Conservation (phyloP, 2,329 filamentous ascomycete species). For the Colletotrichum liriopes region DNA sequence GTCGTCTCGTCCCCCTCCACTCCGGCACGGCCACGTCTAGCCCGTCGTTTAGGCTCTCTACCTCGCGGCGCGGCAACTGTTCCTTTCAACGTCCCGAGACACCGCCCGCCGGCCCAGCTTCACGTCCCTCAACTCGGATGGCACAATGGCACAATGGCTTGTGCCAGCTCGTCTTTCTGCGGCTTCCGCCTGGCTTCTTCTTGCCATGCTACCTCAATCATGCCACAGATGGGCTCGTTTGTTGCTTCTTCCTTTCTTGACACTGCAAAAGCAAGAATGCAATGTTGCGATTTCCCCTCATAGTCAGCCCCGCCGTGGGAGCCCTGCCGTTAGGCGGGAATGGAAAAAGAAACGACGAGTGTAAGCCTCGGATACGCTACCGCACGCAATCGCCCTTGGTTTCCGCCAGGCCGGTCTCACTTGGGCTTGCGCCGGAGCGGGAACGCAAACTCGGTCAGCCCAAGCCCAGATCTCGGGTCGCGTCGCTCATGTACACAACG, state of each 20-base stretch:
- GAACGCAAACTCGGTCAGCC: conserved; percentile 5
- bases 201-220: neutral
- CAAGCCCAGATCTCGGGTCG: neutral
- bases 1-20: neutral
- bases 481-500: conserved; percentile 12
- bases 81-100: conserved; percentile 31
- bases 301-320: neutral
- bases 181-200: neutral
- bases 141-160: conserved; percentile 14
- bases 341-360: conserved; percentile 24
- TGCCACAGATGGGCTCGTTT: conserved; percentile 16
- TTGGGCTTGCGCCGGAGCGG: neutral
- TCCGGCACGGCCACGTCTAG: neutral
- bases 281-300: conserved; percentile 14
- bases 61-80: neutral
- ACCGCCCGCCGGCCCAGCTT: neutral
- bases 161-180: neutral
- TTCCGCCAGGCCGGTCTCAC: conserved; percentile 15
- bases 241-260: conserved; percentile 24
- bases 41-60: neutral
- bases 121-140: conserved; percentile 2
- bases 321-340: conserved; percentile 2
- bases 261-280: conserved; percentile 22
- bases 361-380: conserved; percentile 8
- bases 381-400: conserved; percentile 18